Conservation (phyloP, 2,329 filamentous ascomycete genomes). For the Colletotrichum siamense region DNA sequence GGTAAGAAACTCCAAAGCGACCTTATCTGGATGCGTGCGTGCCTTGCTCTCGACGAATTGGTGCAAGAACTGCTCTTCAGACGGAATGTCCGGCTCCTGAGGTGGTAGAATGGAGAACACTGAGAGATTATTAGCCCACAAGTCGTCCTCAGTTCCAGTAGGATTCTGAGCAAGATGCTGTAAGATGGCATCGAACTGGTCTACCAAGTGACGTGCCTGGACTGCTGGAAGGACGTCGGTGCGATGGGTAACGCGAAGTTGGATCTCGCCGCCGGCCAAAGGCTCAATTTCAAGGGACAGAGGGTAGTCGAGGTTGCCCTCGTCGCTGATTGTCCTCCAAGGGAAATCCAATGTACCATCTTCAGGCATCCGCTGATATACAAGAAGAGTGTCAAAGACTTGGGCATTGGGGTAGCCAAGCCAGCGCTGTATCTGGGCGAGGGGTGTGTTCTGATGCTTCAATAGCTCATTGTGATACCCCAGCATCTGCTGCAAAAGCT, state of each 20-base stretch:
- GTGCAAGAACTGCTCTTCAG: slow-evolving; percentile 70
- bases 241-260: slow-evolving; percentile 71
- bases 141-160: slow-evolving; percentile 42
- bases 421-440: slow-evolving; percentile 76
- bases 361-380: slow-evolving; percentile 71
- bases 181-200: slow-evolving; percentile 76
- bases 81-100: slow-evolving; percentile 59
- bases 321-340: slow-evolving; percentile 70
- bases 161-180: slow-evolving; percentile 59
- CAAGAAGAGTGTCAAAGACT: slow-evolving; percentile 85
- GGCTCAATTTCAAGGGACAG: slow-evolving; percentile 83
- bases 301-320: slow-evolving; percentile 76
- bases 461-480: slow-evolving; percentile 67
- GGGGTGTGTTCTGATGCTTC: slow-evolving; percentile 73
- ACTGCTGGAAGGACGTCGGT: slow-evolving; percentile 67
- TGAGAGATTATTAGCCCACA: slow-evolving; percentile 33
- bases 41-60: slow-evolving; percentile 77
- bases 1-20: slow-evolving; percentile 78
- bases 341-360: slow-evolving; percentile 30
- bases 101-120: slow-evolving; percentile 73
- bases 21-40: slow-evolving; percentile 56
- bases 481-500: slow-evolving; percentile 69
- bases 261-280: slow-evolving; percentile 47
- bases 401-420: slow-evolving; percentile 67
- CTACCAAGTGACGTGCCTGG: slow-evolving; percentile 71